Evolutionary conservation across 352 stramenopile species (phyloP).

Genomic region (Phytophthora kernoviae): DNA sequence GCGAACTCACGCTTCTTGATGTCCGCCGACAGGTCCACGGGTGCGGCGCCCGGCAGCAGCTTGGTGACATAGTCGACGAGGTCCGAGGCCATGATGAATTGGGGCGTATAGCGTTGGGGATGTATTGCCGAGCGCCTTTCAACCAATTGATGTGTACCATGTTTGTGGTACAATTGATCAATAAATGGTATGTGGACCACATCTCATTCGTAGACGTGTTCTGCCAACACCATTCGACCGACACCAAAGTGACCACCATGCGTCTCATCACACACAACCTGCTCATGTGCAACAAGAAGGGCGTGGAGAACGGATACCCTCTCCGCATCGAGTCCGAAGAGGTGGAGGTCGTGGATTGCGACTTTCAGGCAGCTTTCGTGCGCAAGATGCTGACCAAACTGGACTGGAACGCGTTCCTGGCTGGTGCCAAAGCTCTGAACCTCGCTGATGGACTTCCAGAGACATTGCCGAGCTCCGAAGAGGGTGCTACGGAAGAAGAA

Average conservation of each 20-base stretch:
- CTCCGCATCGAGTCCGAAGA: slow-evolving; percentile 85
- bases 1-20: slow-evolving; percentile 70
- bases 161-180: background rate
- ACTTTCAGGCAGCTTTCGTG: slow-evolving; percentile 87
- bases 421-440: slow-evolving; percentile 73
- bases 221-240: too few species aligned
- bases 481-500: slow-evolving; percentile 59
- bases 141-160: background rate
- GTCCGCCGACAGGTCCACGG: slow-evolving; percentile 54
- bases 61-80: slow-evolving; percentile 83
- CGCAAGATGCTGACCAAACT: slow-evolving; percentile 91
- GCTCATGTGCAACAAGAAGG: slow-evolving; percentile 94
- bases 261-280: slow-evolving; percentile 95
- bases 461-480: slow-evolving; percentile 42
- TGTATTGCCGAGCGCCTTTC: background rate
- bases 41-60: slow-evolving; percentile 54
- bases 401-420: slow-evolving; percentile 88
- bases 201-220: background rate
- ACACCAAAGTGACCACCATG: slow-evolving; percentile 43
- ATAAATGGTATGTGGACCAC: background rate
- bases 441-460: slow-evolving; percentile 75
- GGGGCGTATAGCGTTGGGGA: background rate
- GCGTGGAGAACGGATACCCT: slow-evolving; percentile 92
- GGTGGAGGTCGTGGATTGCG: slow-evolving; percentile 80
- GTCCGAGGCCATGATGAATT: slow-evolving; percentile 42